Evolutionary conservation across 306 rosid genomes (phyloP).

Genomic region (Morella rubra): DNA sequence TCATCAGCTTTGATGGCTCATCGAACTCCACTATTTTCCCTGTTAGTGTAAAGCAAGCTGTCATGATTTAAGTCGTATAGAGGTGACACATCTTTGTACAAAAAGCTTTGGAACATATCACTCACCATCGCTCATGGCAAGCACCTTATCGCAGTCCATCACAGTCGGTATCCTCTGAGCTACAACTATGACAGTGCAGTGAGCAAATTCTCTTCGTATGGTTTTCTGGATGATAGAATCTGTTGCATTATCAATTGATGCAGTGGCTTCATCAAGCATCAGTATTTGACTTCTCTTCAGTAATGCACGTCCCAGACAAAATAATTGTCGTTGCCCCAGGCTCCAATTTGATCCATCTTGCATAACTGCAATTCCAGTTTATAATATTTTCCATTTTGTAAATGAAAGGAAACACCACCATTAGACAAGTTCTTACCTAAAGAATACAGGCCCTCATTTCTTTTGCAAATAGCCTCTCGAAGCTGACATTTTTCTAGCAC

Average conservation of each 20-base stretch:
- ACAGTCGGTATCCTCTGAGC: conserved; percentile 98
- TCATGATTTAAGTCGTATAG: background rate
- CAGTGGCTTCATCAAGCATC: conserved; percentile 97
- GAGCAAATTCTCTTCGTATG: conserved; percentile 79
- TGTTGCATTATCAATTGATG: conserved; percentile 91
- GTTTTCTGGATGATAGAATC: conserved; percentile 84
- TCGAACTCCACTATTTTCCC: conserved; percentile 78
- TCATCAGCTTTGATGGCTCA: conserved; percentile 69
- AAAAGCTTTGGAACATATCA: background rate
- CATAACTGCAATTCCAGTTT: background rate
- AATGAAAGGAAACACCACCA: background rate
- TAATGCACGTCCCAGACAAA: conserved; percentile 88
- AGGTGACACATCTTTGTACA: background rate
- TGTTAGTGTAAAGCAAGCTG: conserved; percentile 10
- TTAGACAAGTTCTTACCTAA: conserved; percentile 27
- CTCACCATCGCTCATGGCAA: no score
- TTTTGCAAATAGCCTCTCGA: conserved; percentile 41
- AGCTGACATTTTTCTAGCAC: conserved; percentile 55
- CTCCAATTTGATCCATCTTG: conserved; percentile 89
- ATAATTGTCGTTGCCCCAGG: conserved; percentile 94
- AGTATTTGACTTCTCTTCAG: conserved; percentile 74
- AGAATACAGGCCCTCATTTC: conserved; percentile 35
- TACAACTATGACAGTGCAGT: conserved; percentile 85
- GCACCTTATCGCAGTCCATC: conserved; percentile 83
- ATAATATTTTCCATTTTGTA: no score